Percentiles rank a stretch among this genome's conserved stretches.
Conservation (phyloP, 2,329 filamentous ascomycete species). For the Microsporum canis region DNA sequence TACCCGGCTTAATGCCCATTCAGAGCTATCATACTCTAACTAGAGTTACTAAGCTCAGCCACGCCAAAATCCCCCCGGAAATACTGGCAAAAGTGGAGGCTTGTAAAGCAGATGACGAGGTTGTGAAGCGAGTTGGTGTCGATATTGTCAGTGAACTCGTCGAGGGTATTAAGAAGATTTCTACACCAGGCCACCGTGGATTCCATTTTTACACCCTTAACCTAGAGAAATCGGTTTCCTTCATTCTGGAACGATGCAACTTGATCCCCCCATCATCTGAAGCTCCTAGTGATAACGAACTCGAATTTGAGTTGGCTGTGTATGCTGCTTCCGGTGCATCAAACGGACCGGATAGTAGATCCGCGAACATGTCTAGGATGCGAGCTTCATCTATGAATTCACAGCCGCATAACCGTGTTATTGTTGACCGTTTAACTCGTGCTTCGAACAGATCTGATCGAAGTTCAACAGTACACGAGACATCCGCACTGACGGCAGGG, state of each 20-base stretch:
- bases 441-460: conserved; percentile 26
- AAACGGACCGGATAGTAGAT: conserved; percentile 20
- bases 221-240: conserved; percentile 87
- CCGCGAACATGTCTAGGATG: conserved; percentile 35
- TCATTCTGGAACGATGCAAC: conserved; percentile 75
- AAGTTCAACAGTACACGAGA: conserved; percentile 44
- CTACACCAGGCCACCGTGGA: conserved; percentile 53
- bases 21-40: conserved; percentile 95
- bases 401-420: conserved; percentile 75
- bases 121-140: conserved; percentile 38
- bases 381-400: conserved; percentile 71
- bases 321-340: conserved; percentile 19
- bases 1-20: conserved; percentile 93
- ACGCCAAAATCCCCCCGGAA: conserved; percentile 64
- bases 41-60: conserved; percentile 85
- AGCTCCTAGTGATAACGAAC: conserved; percentile 33
- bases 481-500: conserved; percentile 63
- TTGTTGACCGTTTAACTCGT: conserved; percentile 51
- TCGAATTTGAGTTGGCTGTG: conserved; percentile 37
- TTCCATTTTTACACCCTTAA: conserved; percentile 98
- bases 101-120: conserved; percentile 38
- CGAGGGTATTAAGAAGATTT: conserved; percentile 59
- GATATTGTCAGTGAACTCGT: conserved; percentile 72
- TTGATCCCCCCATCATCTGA: conserved; percentile 54
- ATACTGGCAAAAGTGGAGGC: conserved; percentile 53